Conservation (phyloP, 345 rosid species). For the Boechera divaricarpa region DNA sequence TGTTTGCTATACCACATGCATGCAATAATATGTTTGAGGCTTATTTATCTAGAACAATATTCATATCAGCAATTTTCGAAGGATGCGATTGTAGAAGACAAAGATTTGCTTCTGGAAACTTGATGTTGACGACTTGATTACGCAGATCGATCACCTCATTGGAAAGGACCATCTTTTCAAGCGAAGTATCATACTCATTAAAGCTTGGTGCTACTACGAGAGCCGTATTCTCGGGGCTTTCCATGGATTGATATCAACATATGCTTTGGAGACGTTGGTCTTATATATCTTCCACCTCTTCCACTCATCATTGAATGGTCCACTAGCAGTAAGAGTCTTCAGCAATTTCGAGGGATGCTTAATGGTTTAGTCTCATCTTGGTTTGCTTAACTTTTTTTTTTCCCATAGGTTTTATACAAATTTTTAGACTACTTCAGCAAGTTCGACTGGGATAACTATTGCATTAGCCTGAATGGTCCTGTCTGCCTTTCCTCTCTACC, state of each 20-base stretch:
- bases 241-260: conserved; percentile 87
- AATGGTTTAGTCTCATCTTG: conserved; percentile 22
- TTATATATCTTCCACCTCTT: conserved; percentile 81
- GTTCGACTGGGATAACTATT: conserved; percentile 93
- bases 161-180: conserved; percentile 81
- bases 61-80: not conserved
- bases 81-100: conserved; percentile 7
- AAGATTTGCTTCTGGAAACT: conserved; percentile 29
- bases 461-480: conserved; percentile 84
- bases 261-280: conserved; percentile 90
- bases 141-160: conserved; percentile 71
- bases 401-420: conserved; percentile 68
- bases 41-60: conserved; percentile 3
- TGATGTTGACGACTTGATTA: conserved; percentile 34
- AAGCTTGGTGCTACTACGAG: conserved; percentile 95
- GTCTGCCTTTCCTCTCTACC: conserved; percentile 68
- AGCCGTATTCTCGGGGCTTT: conserved; percentile 93
- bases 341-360: conserved; percentile 6
- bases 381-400: conserved; percentile 11
- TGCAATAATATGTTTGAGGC: conserved; percentile 8
- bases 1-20: not conserved
- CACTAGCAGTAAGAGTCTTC: conserved; percentile 71
- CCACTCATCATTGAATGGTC: conserved; percentile 73
- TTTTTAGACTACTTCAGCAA: conserved; percentile 96
- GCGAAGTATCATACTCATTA: conserved; percentile 81